phyloP scores from a whole-genome alignment of 1,284 basidiomycete genomes.

The Malassezia arunalokei region DNA sequence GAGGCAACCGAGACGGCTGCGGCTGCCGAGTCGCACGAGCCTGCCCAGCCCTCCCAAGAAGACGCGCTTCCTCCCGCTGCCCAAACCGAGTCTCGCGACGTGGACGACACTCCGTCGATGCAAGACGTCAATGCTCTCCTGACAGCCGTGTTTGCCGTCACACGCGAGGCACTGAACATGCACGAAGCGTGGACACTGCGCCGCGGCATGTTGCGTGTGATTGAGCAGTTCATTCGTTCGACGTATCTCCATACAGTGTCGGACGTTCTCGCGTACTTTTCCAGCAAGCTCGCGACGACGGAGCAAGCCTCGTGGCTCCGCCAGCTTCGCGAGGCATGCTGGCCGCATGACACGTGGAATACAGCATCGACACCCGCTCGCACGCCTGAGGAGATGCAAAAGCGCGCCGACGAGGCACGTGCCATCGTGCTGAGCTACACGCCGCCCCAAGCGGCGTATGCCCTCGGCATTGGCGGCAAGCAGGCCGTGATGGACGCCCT shows the following conservation, averaged over 20 bases:
- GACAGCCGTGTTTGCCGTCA: slow-evolving; percentile 42
- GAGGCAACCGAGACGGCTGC: not conserved
- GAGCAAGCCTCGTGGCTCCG: slow-evolving; percentile 31
- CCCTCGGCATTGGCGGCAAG: slow-evolving; percentile 38
- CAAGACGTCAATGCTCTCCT: slow-evolving; percentile 41
- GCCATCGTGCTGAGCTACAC: slow-evolving; percentile 37
- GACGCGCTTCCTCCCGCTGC: not conserved
- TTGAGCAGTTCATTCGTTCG: slow-evolving; percentile 43
- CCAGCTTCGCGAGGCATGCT: slow-evolving; percentile 27
- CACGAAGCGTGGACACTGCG: slow-evolving; percentile 44
- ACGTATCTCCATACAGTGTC: slow-evolving; percentile 36
- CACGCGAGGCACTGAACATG: slow-evolving; percentile 45
- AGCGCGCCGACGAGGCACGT: slow-evolving; percentile 25
- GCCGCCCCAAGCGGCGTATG: slow-evolving; percentile 38
- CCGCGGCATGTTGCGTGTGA: slow-evolving; percentile 42
- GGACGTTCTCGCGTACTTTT: slow-evolving; percentile 31
- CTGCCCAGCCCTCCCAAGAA: not conserved
- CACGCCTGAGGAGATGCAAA: slow-evolving; percentile 21
- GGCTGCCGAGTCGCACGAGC: not conserved
- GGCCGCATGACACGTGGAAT: slow-evolving; percentile 30
- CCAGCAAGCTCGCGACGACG: slow-evolving; percentile 25
- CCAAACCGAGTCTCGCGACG: not conserved
- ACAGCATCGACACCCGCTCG: slow-evolving; percentile 7
- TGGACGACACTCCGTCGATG: slow-evolving; percentile 15
- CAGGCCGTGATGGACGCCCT: slow-evolving; percentile 35